Percentiles rank a stretch among this genome's conserved stretches.
These are phyloP conservation scores for Psilocybe mexicana DNA, from an alignment of 1,284 basidiomycete species.

Conservation along the genomic window DNA sequence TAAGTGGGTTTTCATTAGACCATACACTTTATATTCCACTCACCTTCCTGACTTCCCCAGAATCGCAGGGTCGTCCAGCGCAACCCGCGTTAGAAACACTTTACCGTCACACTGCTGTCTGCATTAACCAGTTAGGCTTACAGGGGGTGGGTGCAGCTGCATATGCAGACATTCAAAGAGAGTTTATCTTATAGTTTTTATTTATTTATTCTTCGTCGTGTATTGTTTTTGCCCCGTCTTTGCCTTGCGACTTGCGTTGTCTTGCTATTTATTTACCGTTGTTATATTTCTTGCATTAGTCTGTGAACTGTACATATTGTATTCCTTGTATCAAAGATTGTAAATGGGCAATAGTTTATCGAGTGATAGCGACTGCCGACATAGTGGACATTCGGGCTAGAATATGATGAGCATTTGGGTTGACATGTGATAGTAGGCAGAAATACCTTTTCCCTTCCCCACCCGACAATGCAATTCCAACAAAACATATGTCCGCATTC, in stretches of 20 bases:
- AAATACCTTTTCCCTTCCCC: conserved; percentile 84
- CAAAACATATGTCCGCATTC: conserved; percentile 96
- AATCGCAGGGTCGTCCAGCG: conserved; percentile 73
- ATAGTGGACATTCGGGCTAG: conserved; percentile 86
- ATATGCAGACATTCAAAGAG: conserved; percentile 74
- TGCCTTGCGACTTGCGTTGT: not conserved
- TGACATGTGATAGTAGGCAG: conserved; percentile 10
- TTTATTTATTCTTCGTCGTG: not conserved
- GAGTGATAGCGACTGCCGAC: conserved; percentile 77
- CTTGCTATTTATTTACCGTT: not conserved
- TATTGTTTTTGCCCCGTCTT: not conserved
- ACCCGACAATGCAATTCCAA: conserved; percentile 89
- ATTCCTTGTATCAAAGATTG: conserved; percentile 58
- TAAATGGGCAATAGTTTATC: conserved; percentile 79
- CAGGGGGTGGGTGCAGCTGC: conserved; percentile 73
- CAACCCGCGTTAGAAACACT: conserved; percentile 72
- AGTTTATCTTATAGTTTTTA: conserved; percentile 52
- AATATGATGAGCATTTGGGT: conserved; percentile 2
- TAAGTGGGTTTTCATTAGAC: conserved; percentile 52
- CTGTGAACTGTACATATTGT: conserved; percentile 8
- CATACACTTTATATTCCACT: not conserved
- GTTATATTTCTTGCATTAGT: conserved; percentile 6
- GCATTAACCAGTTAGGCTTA: conserved; percentile 66
- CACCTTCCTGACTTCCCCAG: conserved; percentile 36
- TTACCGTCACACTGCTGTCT: conserved; percentile 70